Evolutionary conservation across 192 early-diverging fungal genomes (phyloP).

Genomic region (Podila horticola): DNA sequence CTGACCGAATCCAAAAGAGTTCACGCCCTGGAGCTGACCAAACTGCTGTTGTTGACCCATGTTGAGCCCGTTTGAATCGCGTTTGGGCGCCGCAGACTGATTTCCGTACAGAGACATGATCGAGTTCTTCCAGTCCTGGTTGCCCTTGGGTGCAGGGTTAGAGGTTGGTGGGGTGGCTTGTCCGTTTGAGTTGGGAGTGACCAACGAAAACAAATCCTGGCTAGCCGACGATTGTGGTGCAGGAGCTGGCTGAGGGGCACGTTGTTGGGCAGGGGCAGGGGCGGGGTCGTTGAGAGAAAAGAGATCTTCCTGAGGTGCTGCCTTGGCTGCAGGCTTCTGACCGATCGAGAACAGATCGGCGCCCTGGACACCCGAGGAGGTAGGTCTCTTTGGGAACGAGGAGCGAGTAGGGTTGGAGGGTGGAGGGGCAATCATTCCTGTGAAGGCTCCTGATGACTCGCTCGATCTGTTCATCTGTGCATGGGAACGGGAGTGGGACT

Average conservation of each 20-base stretch:
- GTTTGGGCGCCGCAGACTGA: slow-evolving; percentile 30
- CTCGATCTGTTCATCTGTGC: slow-evolving; percentile 30
- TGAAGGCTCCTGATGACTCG: slow-evolving; percentile 31
- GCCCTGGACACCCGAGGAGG: not conserved
- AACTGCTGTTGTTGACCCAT: slow-evolving; percentile 27
- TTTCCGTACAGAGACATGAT: slow-evolving; percentile 49
- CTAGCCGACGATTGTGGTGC: slow-evolving; percentile 2
- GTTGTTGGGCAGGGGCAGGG: slow-evolving; percentile 12
- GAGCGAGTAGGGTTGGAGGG: slow-evolving; percentile 33
- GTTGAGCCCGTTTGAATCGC: slow-evolving; percentile 2
- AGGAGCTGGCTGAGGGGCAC: not conserved
- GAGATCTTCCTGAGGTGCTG: slow-evolving; percentile 26
- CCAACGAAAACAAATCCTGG: slow-evolving; percentile 37
- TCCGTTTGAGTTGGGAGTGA: not conserved
- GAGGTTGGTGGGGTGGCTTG: not conserved
- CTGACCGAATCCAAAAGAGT: slow-evolving; percentile 33
- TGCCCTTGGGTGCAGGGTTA: slow-evolving; percentile 8
- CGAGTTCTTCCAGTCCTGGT: slow-evolving; percentile 44
- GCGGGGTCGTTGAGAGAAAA: slow-evolving; percentile 39
- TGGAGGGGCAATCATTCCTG: slow-evolving; percentile 35
- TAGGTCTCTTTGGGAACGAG: slow-evolving; percentile 17
- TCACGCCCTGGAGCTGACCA: slow-evolving; percentile 45
- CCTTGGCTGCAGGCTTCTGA: slow-evolving; percentile 12
- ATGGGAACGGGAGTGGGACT: slow-evolving; percentile 13
- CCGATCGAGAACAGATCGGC: slow-evolving; percentile 12